These are phyloP conservation scores for Lipomyces sp. DNA, from an alignment of 805 yeast genomes.

Conservation along the genomic window DNA sequence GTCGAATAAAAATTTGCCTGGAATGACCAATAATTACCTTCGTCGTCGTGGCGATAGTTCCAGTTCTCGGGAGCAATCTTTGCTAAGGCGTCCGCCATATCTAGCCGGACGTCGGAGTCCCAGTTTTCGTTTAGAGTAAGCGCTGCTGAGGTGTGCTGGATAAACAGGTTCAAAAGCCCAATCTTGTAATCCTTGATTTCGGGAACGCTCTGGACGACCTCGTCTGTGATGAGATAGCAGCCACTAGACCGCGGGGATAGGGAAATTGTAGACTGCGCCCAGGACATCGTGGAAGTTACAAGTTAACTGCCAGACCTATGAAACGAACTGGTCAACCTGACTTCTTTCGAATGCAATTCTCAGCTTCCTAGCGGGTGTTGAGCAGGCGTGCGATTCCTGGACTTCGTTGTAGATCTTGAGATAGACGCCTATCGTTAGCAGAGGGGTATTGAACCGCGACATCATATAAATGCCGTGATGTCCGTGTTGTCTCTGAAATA, in stretches of 20 bases:
- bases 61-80: conserved; percentile 64
- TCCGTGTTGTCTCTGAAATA: too few relatives aligned
- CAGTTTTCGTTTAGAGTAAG: conserved; percentile 73
- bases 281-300: conserved; percentile 18
- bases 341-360: too few relatives aligned
- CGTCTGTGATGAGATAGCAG: conserved; percentile 68
- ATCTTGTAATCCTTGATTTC: conserved; percentile 56
- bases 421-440: too few relatives aligned
- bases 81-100: conserved; percentile 62
- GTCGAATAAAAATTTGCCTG: not conserved
- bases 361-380: too few relatives aligned
- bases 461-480: too few relatives aligned
- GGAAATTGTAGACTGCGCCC: conserved; percentile 25
- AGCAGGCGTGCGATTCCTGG: too few relatives aligned
- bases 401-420: too few relatives aligned
- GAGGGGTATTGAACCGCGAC: too few relatives aligned
- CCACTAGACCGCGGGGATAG: conserved; percentile 55
- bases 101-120: conserved; percentile 72
- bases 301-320: too few relatives aligned
- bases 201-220: conserved; percentile 54
- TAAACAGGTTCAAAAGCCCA: conserved; percentile 63
- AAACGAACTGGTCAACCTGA: too few relatives aligned
- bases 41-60: conserved; percentile 61
- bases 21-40: conserved; percentile 46
- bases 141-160: conserved; percentile 79